Evolutionary conservation across 306 rosid genomes (phyloP), one percentile per base, ranked within the genome.

Genomic region (Vigna unguiculata): DNA sequence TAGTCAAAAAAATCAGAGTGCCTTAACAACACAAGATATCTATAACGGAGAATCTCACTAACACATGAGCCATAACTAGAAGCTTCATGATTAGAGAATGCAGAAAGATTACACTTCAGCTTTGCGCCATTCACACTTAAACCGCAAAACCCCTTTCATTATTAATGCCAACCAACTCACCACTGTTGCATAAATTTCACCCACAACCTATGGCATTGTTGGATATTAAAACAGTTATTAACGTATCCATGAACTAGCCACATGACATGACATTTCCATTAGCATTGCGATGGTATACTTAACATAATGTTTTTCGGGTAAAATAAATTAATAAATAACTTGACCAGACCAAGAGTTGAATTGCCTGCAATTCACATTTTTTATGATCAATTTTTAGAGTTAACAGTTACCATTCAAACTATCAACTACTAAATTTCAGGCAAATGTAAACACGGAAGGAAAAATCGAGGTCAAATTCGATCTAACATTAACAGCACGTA

Each of bases 401-500:
- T 41, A 41, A 41, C 47, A 46, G 15, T 13, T 47, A 15, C 52
- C 2, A 15, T 47, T 47, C 52, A 47, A 7, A 47, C 52, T 2
- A 47, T 15, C 47, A 49, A 30, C 12, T 2, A 17, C 34, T 6
- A 28, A 59, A n/a, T 74, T 58, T 46, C 24, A 9, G 40, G 28
- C 22, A 41, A 32, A 11, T 58, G 32, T 20, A 71, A 34, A 70
- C 28, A 9, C 19, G 53, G 53, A 6, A 48, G 6, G 53, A 48
- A 16, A 43, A 43, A 2, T 43, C 1, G 47, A 43, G 15, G 6
- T 79, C 5, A 43, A 55, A 66, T 21, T 41, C 6, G 16, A 68
- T 64, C 36, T 1, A 60, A 65, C 67, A 57, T 34, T n/a, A 62
- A 30, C 17, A 74, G 17, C 5, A 12, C 6, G 49, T 65, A 95